Percentiles rank a stretch among this genome's conserved stretches.
phyloP scores from a whole-genome alignment of 257 asterid genomes.

The Lantana camara region DNA sequence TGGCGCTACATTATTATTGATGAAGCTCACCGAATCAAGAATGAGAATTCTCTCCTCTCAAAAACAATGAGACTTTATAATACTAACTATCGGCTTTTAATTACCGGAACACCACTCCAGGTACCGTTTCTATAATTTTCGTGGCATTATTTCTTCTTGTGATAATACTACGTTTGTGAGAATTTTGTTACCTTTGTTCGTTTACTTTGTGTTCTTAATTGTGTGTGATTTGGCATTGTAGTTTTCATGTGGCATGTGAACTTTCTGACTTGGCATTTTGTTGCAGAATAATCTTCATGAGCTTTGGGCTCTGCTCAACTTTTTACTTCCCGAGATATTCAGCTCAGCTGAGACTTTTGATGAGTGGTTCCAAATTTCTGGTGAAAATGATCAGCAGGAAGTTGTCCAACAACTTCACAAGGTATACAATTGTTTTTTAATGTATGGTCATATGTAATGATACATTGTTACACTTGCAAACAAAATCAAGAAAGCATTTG shows the following conservation, averaged over 20 bases:
- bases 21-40: slow-evolving; percentile 98
- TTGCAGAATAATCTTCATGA: slow-evolving; percentile 99
- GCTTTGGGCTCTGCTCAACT: slow-evolving; percentile 97
- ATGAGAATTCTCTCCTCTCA: slow-evolving; percentile 94
- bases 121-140: slow-evolving; percentile 35
- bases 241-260: slow-evolving; percentile 17
- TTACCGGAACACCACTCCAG: slow-evolving; percentile 99
- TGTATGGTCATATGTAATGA: not conserved
- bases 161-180: not conserved
- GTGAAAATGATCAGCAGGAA: slow-evolving; percentile 98
- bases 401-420: slow-evolving; percentile 99
- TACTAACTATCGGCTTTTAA: slow-evolving; percentile 91
- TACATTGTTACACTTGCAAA: slow-evolving; percentile 1
- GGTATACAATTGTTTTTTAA: slow-evolving; percentile 46
- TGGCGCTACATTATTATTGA: slow-evolving; percentile 99
- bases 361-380: slow-evolving; percentile 99
- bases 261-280: slow-evolving; percentile 14
- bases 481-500: not conserved
- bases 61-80: slow-evolving; percentile 92
- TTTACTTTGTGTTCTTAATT: not conserved
- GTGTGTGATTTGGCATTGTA: too few species aligned
- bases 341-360: slow-evolving; percentile 99
- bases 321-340: slow-evolving; percentile 96
- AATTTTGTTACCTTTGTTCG: not conserved
- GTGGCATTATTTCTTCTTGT: not conserved